Base-by-base conservation (phyloP, 768 basidiomycete genomes). In the Stropharia rugosoannulata region DNA sequence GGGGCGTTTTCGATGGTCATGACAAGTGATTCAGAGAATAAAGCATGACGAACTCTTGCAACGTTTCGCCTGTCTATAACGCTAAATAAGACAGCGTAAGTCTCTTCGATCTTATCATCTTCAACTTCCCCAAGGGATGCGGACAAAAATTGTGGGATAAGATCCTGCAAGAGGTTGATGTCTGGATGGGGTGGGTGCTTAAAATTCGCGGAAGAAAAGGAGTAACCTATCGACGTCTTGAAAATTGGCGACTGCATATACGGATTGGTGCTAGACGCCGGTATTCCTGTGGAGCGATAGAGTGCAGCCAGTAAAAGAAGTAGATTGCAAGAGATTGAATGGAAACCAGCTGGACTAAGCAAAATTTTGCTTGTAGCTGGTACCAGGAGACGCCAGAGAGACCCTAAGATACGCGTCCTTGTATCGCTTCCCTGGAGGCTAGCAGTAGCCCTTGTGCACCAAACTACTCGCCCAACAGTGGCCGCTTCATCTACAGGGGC, bases 361-460 rank as follows among this genome's bases (percentile, higher is more conserved):
- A 75, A 68, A 1, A 69, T 61, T 45, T 80, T 76, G 9, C 73
- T 73, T 36, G 68, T 80, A 9, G 66, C 63, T 50, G 77, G 67
- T 62, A 73, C 72, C 60, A 85, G 54, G 64, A 81, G 63, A 61
- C 75, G 66, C 59, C 78, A 77, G 3, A 90, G 71, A 9, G 71
- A 69, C 9, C 73, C 74, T 15, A 90, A 61, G 22, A 87, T 72
- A 18, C 83, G 78, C 8, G 76, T 73, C 15, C 83, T 77, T 47
- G 79, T 68, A 15, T 61, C 61, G 41, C 56, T 57, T 7, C 78
- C 73, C 6, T 71, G 59, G 39, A 73, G 70, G 16, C 75, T 73
- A 6, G 75, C 67, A 1, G 82, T 82, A 8, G 86, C 86, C 59
- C 80, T 81, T 60, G 83, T 83, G 63, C 87, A 90, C 89, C 89